These are phyloP conservation scores for Alternaria sp. DNA, from an alignment of 2,329 filamentous ascomycete genomes.

Conservation along the genomic window DNA sequence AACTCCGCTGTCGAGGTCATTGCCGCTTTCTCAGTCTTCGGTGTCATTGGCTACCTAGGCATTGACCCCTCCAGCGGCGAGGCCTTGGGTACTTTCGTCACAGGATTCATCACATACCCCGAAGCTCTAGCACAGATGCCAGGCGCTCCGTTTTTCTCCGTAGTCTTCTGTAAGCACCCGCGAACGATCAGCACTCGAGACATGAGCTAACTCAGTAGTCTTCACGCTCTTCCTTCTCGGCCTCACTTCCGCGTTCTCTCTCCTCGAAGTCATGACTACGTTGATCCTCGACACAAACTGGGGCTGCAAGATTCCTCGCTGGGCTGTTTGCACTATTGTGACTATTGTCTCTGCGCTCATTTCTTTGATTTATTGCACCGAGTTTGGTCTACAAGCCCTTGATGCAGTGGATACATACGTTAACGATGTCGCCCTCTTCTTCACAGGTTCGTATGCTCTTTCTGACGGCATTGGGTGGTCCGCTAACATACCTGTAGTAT, in stretches of 20 bases:
- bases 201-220: slow-evolving; percentile 33
- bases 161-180: slow-evolving; percentile 52
- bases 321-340: slow-evolving; percentile 5
- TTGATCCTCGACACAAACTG: slow-evolving; percentile 59
- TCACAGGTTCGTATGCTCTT: too few relatives aligned
- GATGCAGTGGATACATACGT: slow-evolving; percentile 63
- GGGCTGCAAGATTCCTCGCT: slow-evolving; percentile 46
- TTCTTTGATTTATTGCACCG: slow-evolving; percentile 63
- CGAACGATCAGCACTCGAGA: not conserved
- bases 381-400: slow-evolving; percentile 63
- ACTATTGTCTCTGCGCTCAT: slow-evolving; percentile 50
- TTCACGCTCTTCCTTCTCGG: slow-evolving; percentile 65
- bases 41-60: too few relatives aligned
- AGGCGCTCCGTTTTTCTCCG: slow-evolving; percentile 63
- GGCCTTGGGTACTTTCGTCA: slow-evolving; percentile 58
- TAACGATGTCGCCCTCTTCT: slow-evolving; percentile 54
- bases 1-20: too few relatives aligned
- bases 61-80: too few relatives aligned
- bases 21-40: too few relatives aligned
- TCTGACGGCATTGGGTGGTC: slow-evolving; percentile 11
- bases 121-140: slow-evolving; percentile 64
- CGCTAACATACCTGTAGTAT: slow-evolving; percentile 50
- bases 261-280: slow-evolving; percentile 64
- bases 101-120: slow-evolving; percentile 64
- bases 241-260: slow-evolving; percentile 64